Evolutionary conservation across 495 filamentous ascomycete genomes (phyloP), one percentile per base, ranked within the genome.

Genomic region (Trichoderma reesei): DNA sequence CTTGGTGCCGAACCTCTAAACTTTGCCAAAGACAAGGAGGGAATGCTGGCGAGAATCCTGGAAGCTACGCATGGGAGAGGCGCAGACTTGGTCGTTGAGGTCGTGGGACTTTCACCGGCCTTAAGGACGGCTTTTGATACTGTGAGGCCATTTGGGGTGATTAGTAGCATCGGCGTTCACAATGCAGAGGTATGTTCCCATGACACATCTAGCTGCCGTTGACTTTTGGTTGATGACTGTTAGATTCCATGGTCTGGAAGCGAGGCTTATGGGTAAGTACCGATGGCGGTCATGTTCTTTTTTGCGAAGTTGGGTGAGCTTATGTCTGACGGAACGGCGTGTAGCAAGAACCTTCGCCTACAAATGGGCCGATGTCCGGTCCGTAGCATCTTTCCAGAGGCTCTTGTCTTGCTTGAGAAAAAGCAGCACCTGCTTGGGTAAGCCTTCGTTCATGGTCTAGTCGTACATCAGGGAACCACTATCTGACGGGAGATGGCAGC

Each of bases 281-380:
- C 20, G 34, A 42, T 10, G 33, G 56, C 5, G 18, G 41, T 26
- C 31, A 26, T 26, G 26, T 26, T 26, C 26, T 26, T 0, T 26
- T 26, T 1, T 26, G 26, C 26, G 26, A 26, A 26, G 26, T 1
- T 26, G 26, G 26, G 26, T 26, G 26, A 26, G 26, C 26, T 26
- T 26, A 26, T 26, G 26, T 26, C 26, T 26, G 26, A 26, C 26
- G 26, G 1, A 1, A 26, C 26, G 26, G 3, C 41, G 36, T 41
- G 64, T 56, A 56, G 78, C 56, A 97, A 97, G 79, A 98, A 97
- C 70, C 65, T 97, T 65, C 86, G 83, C 61, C 71, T 97, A n/a
- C 90, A 96, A 69, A 96, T 96, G 86, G 94, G 93, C 39, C 82
- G 94, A 62, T 98, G 94, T 73, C 93, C 93, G 7, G 94, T 98